phyloP scores from a whole-genome alignment of 2,329 filamentous ascomycete species.

The Sordariomycetes sp. region DNA sequence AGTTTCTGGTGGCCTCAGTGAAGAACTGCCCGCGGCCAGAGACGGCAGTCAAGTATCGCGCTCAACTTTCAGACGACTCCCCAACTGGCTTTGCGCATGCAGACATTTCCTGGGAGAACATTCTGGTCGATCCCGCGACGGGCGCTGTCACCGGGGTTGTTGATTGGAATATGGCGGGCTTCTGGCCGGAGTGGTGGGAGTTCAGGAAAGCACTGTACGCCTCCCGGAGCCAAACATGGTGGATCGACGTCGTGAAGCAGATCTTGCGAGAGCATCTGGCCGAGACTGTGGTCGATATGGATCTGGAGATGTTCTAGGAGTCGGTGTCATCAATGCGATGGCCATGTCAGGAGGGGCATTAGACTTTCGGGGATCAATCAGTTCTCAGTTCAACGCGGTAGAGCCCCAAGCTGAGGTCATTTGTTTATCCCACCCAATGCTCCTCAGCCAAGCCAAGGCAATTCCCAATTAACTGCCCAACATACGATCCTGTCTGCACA shows the following conservation, averaged over 20 bases:
- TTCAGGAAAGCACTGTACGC: constrained; percentile 11
- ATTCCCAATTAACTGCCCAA: too few relatives aligned
- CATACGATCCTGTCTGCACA: too few relatives aligned
- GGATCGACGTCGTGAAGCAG: constrained; percentile 6
- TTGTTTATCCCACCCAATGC: too few relatives aligned
- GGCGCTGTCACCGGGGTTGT: constrained; percentile 41
- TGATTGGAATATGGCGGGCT: constrained; percentile 39
- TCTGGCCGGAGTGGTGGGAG: constrained; percentile 13
- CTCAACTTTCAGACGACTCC: constrained; percentile 3
- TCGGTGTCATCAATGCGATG: too few relatives aligned
- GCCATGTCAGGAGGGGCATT: too few relatives aligned
- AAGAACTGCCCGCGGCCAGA: constrained; percentile 7
- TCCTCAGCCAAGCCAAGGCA: too few relatives aligned
- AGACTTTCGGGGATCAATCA: too few relatives aligned
- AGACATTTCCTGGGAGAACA: constrained; percentile 21
- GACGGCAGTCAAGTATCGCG: constrained; percentile 6
- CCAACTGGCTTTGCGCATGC: constrained; percentile 17
- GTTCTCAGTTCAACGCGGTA: too few relatives aligned
- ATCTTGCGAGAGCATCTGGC: constrained; percentile 6
- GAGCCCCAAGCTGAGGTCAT: too few relatives aligned
- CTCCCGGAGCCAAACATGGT: constrained; percentile 7
- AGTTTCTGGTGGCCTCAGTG: constrained; percentile 8
- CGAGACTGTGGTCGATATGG: constrained; percentile 8
- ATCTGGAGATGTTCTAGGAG: constrained; percentile 9
- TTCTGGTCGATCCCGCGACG: constrained; percentile 20